phyloP scores from a whole-genome alignment of 2,329 filamentous ascomycete genomes.

The Penicillium frequentans region DNA sequence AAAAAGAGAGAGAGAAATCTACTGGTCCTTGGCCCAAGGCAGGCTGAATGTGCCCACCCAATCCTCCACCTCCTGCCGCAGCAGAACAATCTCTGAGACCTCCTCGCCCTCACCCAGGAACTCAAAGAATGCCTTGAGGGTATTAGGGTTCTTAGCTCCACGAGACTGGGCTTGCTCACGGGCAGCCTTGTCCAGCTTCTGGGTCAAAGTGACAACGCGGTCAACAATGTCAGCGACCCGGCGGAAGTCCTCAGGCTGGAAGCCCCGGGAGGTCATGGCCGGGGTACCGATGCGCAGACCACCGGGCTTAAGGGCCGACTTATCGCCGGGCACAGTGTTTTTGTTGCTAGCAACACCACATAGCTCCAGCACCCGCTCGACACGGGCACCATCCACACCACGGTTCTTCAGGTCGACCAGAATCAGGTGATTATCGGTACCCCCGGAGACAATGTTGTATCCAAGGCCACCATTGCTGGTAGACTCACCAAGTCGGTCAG shows the following conservation, averaged over 20 bases:
- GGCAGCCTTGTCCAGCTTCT: conserved; percentile 68
- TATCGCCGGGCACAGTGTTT: conserved; percentile 96
- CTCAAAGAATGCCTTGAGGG: conserved; percentile 96
- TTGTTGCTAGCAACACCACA: conserved; percentile 98
- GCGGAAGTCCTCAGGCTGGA: conserved; percentile 82
- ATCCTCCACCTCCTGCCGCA: conserved; percentile 84
- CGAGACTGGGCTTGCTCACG: conserved; percentile 74
- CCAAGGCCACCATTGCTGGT: conserved; percentile 69
- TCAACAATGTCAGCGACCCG: conserved; percentile 84
- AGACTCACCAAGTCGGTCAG: conserved; percentile 68
- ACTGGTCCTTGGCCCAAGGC: conserved; percentile 69
- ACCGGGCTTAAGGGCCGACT: conserved; percentile 87
- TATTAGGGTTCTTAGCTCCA: conserved; percentile 94
- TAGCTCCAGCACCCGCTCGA: conserved; percentile 86
- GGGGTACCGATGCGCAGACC: conserved; percentile 93
- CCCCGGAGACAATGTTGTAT: conserved; percentile 92
- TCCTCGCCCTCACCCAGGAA: conserved; percentile 79
- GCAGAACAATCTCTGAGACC: conserved; percentile 76
- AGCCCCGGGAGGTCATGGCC: conserved; percentile 97
- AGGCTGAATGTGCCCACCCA: conserved; percentile 93
- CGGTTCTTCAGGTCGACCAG: conserved; percentile 89
- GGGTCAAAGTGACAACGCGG: conserved; percentile 75
- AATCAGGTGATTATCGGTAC: conserved; percentile 97
- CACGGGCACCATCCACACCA: conserved; percentile 83
- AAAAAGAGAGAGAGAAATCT: conserved; percentile 12